A percentile compares a stretch with the other conserved stretches of the same genome.
phyloP scores from a whole-genome alignment of 345 rosid genomes.

The Balakata baccata region DNA sequence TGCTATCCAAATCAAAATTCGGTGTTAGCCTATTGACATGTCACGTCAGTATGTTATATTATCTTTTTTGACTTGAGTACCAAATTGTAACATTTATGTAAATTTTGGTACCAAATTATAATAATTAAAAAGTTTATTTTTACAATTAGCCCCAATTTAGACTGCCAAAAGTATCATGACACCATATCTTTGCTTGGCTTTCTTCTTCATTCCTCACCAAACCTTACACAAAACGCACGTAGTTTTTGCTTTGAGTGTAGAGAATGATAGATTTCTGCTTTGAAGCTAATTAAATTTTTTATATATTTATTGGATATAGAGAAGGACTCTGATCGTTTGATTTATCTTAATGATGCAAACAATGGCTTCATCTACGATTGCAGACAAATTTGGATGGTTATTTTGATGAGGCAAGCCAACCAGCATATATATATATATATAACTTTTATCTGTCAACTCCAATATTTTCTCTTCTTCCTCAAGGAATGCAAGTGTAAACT shows the following conservation, averaged over 20 bases:
- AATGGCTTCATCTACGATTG: constrained; percentile 40
- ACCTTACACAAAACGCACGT: constrained; percentile 17
- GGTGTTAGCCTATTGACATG: no score
- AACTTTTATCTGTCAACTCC: not conserved
- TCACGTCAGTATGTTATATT: no score
- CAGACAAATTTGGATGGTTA: constrained; percentile 29
- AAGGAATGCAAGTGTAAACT: not conserved
- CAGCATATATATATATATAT: not conserved
- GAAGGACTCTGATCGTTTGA: constrained; percentile 38
- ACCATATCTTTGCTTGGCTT: not conserved
- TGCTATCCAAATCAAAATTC: no score
- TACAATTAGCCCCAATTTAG: no score
- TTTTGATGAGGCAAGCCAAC: constrained; percentile 24
- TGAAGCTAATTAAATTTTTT: constrained; percentile 29
- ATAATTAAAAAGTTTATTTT: no score
- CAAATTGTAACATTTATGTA: no score
- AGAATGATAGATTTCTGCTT: constrained; percentile 24
- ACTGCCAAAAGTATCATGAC: constrained; percentile 8
- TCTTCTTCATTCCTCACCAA: constrained; percentile 21
- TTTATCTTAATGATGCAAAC: constrained; percentile 38
- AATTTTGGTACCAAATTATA: no score
- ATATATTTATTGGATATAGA: constrained; percentile 36
- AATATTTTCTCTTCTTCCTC: not conserved
- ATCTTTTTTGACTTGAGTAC: no score
- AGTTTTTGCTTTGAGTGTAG: constrained; percentile 20